Percentiles rank a stretch among this genome's conserved stretches.
Evolutionary conservation across 768 basidiomycete species (phyloP).

Genomic region (Tephrocybe rancida): DNA sequence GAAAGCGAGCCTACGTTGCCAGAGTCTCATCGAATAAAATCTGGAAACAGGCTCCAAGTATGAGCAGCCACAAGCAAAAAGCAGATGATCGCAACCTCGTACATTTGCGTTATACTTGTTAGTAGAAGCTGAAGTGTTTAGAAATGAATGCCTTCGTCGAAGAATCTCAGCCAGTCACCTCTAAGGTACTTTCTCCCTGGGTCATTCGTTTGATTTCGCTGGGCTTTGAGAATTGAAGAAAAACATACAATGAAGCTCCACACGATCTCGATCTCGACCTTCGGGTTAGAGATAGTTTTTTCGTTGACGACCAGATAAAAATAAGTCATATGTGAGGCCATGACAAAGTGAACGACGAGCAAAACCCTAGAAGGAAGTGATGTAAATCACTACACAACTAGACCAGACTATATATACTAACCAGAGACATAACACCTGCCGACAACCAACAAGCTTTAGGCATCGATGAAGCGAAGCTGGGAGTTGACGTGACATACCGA

Average conservation of each 20-base stretch:
- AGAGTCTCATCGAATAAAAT: conserved; percentile 69
- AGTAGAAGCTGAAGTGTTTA: too few species aligned
- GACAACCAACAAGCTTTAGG: background rate
- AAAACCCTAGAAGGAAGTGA: background rate
- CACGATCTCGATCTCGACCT: too few species aligned
- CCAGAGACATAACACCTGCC: background rate
- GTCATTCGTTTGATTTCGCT: too few species aligned
- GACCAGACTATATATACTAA: background rate
- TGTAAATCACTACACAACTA: background rate
- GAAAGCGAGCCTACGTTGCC: conserved; percentile 77
- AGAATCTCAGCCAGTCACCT: too few species aligned
- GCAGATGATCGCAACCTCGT: too few species aligned
- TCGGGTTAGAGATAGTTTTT: background rate
- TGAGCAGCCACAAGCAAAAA: too few species aligned
- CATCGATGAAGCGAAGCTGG: background rate
- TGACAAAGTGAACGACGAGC: background rate
- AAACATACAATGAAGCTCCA: too few species aligned
- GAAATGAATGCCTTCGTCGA: too few species aligned
- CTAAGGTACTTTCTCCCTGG: too few species aligned
- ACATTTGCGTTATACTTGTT: too few species aligned
- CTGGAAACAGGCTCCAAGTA: conserved; percentile 19
- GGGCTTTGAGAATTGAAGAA: too few species aligned
- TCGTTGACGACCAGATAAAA: background rate
- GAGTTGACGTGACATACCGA: background rate
- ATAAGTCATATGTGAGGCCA: background rate